These are phyloP conservation scores for Dactylellina drechsleri DNA, from an alignment of 2,329 filamentous ascomycete genomes.

Conservation along the genomic window DNA sequence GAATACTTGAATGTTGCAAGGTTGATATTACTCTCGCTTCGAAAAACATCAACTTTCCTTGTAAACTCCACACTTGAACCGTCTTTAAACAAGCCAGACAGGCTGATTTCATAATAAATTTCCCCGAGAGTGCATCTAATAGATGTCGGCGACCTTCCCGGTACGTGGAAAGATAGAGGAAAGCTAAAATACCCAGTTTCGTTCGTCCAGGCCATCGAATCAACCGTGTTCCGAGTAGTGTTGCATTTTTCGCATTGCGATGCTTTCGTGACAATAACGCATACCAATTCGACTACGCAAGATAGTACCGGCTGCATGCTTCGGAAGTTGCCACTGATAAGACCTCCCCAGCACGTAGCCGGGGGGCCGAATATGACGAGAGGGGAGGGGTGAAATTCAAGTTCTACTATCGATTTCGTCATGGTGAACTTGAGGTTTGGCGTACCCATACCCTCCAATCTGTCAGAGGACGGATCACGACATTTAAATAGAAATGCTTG, in stretches of 20 bases:
- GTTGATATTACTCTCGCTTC: constrained; percentile 2
- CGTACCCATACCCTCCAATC: too few relatives aligned
- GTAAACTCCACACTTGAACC: background rate
- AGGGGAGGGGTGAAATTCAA: background rate
- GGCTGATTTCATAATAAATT: constrained; percentile 1
- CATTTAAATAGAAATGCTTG: constrained; percentile 12
- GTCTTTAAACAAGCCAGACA: background rate
- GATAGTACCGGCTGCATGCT: background rate
- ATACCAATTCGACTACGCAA: background rate
- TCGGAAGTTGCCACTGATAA: constrained; percentile 1
- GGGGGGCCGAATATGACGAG: constrained; percentile 5
- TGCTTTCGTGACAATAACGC: background rate
- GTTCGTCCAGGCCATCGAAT: background rate
- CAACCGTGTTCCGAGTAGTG: background rate
- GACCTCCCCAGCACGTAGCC: background rate
- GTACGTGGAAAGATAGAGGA: constrained; percentile 4
- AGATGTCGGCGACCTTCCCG: background rate
- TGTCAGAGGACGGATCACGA: too few relatives aligned
- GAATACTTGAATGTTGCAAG: background rate
- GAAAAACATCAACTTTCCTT: background rate
- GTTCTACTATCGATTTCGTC: background rate
- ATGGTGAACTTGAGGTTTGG: too few relatives aligned
- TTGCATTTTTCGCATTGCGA: background rate
- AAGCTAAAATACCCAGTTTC: background rate
- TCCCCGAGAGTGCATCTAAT: background rate